Evolutionary conservation across 2,329 filamentous ascomycete species (phyloP).

Genomic region (Colletotrichum australisinense): DNA sequence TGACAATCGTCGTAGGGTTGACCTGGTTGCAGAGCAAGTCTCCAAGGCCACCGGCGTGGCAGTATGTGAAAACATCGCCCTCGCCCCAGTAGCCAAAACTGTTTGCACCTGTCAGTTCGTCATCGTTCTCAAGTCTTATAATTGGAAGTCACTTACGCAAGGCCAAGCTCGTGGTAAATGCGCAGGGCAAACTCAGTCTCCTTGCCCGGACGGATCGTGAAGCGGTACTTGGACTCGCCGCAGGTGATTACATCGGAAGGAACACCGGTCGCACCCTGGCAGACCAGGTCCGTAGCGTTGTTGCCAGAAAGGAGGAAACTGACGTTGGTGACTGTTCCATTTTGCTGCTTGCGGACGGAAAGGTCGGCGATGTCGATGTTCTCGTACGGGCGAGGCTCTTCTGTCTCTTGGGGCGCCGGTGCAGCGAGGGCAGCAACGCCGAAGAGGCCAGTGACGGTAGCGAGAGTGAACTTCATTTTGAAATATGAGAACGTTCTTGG

Average conservation of each 20-base stretch:
- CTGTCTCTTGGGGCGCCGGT: constrained; percentile 18
- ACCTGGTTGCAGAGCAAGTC: constrained; percentile 39
- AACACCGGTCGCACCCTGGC: constrained; percentile 29
- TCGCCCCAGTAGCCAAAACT: constrained; percentile 38
- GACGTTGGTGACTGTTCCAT: constrained; percentile 34
- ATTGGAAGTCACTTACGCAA: constrained; percentile 37
- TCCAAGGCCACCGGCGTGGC: constrained; percentile 37
- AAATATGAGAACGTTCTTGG: not conserved
- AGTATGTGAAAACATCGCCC: constrained; percentile 38
- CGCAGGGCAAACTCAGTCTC: constrained; percentile 37
- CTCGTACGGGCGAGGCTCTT: constrained; percentile 34
- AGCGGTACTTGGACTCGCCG: constrained; percentile 44
- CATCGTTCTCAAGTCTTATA: not conserved
- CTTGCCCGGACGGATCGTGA: constrained; percentile 38
- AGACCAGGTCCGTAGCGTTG: constrained; percentile 35
- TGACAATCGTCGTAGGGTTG: constrained; percentile 36
- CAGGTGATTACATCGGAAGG: constrained; percentile 41
- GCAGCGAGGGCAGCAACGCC: constrained; percentile 37
- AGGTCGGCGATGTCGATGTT: constrained; percentile 41
- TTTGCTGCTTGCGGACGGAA: constrained; percentile 38
- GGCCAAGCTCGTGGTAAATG: constrained; percentile 39
- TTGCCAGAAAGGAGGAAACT: constrained; percentile 39
- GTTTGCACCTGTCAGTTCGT: not conserved
- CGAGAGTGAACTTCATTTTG: constrained; percentile 41
- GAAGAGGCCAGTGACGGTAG: constrained; percentile 37